Evolutionary conservation across 345 rosid genomes (phyloP).

Genomic region (Syzygium aromaticum): DNA sequence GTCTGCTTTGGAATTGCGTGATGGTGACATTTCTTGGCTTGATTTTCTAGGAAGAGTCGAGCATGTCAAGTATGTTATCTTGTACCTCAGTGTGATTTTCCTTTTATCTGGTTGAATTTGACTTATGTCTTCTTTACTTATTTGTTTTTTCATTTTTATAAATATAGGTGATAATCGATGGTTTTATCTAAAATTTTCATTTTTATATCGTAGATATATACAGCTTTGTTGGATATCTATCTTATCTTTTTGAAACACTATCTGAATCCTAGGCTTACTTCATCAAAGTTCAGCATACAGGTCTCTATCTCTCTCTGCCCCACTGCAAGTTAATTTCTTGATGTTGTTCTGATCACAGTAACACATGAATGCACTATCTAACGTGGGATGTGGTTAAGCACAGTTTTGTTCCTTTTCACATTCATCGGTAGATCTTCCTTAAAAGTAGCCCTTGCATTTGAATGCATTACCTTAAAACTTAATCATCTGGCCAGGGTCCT

Average conservation of each 20-base stretch:
- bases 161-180: not conserved
- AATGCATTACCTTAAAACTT: not conserved
- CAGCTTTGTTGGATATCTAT: not conserved
- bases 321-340: not conserved
- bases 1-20: conserved; percentile 48
- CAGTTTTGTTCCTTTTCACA: not conserved
- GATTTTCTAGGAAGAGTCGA: conserved; percentile 52
- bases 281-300: not conserved
- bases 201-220: not conserved
- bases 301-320: not conserved
- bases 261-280: not conserved
- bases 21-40: conserved; percentile 75
- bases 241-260: not conserved
- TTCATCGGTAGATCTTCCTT: not conserved
- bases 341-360: not conserved
- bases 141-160: not conserved
- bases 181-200: not conserved
- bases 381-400: not conserved
- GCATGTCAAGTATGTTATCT: conserved; percentile 35
- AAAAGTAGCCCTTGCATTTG: not conserved
- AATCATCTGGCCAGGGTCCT: not conserved
- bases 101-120: not conserved
- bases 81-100: not conserved
- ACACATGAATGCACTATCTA: not conserved
- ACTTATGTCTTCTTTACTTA: not conserved